Evolutionary conservation across 164 flowering plant species (phyloP).

Genomic region (Macadamia integrifolia): DNA sequence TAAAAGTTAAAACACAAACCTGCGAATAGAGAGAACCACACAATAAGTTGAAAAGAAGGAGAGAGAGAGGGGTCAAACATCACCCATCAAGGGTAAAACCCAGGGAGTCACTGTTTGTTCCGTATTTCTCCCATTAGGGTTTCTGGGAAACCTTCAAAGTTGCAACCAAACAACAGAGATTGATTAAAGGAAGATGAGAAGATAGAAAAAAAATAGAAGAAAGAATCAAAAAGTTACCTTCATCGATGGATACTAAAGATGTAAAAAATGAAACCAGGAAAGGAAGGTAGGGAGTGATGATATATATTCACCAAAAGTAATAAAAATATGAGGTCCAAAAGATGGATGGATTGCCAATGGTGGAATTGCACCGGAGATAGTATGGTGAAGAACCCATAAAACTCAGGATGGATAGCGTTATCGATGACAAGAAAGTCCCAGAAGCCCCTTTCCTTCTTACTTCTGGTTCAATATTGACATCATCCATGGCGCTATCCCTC

Average conservation of each 20-base stretch:
- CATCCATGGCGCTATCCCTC: slow-evolving; percentile 63
- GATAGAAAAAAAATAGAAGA: no score
- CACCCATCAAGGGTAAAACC: no score
- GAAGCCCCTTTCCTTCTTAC: no score
- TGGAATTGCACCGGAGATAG: background rate
- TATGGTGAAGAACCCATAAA: slow-evolving; percentile 12
- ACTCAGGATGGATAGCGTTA: slow-evolving; percentile 23
- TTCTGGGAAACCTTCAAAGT: background rate
- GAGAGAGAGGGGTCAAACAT: no score
- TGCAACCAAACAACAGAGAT: background rate
- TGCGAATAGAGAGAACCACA: background rate
- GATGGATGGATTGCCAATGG: background rate
- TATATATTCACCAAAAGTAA: background rate
- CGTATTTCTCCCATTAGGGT: background rate
- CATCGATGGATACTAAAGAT: no score
- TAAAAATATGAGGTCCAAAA: background rate
- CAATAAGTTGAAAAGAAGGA: background rate
- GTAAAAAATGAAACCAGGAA: background rate
- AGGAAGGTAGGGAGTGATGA: background rate
- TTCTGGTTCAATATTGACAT: background rate
- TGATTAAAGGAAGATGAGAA: no score
- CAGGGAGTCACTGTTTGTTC: background rate
- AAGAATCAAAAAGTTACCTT: no score
- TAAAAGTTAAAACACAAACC: background rate
- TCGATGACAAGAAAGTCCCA: background rate